phyloP scores from a whole-genome alignment of 805 yeast genomes.

The Wickerhamomyces kurtzmanii region DNA sequence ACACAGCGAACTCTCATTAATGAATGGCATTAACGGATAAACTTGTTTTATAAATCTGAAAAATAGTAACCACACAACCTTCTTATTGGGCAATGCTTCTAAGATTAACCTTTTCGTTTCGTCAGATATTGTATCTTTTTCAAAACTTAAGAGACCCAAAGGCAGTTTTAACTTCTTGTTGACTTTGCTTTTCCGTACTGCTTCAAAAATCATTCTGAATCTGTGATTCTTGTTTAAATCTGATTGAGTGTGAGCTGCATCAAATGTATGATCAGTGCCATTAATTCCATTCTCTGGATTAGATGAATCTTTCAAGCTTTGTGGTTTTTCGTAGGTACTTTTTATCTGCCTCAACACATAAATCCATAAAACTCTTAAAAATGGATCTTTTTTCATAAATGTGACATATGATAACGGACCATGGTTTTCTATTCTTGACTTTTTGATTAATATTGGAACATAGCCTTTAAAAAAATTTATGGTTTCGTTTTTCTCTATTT shows the following conservation, averaged over 20 bases:
- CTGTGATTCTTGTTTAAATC: too few relatives aligned
- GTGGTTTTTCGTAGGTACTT: too few relatives aligned
- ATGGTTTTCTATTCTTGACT: conserved; percentile 31
- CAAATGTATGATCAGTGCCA: too few relatives aligned
- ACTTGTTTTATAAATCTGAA: conserved; percentile 15
- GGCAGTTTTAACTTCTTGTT: too few relatives aligned
- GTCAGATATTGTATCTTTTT: too few relatives aligned
- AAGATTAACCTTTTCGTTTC: conserved; percentile 8
- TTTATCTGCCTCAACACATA: conserved; percentile 12
- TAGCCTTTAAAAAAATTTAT: conserved; percentile 33
- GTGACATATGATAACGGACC: conserved; percentile 47
- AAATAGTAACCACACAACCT: conserved; percentile 7
- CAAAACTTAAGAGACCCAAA: too few relatives aligned
- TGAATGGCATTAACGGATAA: conserved; percentile 15
- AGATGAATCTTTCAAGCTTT: too few relatives aligned
- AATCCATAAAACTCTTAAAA: conserved; percentile 24
- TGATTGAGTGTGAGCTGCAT: too few relatives aligned
- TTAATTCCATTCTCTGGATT: too few relatives aligned
- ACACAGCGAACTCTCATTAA: conserved; percentile 13
- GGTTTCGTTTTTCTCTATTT: conserved; percentile 21
- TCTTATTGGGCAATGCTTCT: conserved; percentile 9
- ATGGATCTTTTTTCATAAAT: conserved; percentile 35
- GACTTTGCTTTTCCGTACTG: too few relatives aligned
- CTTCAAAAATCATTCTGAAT: too few relatives aligned
- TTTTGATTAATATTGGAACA: conserved; percentile 30